Percentiles rank a stretch among this genome's conserved stretches.
Conservation (phyloP, 768 basidiomycete species). For the Leccinellum rugosiceps region DNA sequence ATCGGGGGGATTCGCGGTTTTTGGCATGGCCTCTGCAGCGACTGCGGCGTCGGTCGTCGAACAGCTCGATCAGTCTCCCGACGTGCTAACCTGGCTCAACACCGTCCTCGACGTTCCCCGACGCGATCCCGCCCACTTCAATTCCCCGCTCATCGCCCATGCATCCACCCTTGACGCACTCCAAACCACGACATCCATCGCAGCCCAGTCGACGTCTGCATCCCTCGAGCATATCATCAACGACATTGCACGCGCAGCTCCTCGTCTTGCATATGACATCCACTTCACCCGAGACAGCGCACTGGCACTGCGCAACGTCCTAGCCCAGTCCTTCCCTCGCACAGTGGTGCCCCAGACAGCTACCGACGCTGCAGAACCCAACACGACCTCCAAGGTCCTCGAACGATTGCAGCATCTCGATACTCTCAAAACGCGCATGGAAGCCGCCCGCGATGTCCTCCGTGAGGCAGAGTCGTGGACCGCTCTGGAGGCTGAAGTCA, state of each 20-base stretch:
- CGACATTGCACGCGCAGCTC: conserved; percentile 88
- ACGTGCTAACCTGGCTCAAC: conserved; percentile 72
- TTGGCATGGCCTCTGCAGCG: conserved; percentile 23
- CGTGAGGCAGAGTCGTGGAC: conserved; percentile 97
- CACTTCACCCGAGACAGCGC: conserved; percentile 97
- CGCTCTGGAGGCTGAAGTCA: conserved; percentile 90
- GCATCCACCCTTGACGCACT: conserved; percentile 75
- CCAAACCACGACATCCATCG: conserved; percentile 77
- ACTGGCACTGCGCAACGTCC: conserved; percentile 62
- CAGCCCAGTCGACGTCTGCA: conserved; percentile 84
- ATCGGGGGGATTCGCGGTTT: not conserved
- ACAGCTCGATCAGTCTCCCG: conserved; percentile 57
- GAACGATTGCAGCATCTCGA: conserved; percentile 81
- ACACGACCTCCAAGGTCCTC: conserved; percentile 62
- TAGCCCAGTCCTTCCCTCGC: conserved; percentile 49
- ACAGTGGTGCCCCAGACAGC: not conserved
- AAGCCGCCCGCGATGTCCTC: conserved; percentile 82
- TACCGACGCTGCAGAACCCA: conserved; percentile 12
- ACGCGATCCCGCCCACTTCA: conserved; percentile 37
- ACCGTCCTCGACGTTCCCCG: conserved; percentile 43
- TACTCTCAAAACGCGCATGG: conserved; percentile 81
- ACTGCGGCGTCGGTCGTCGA: conserved; percentile 43
- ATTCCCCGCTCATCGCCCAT: conserved; percentile 39
- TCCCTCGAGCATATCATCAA: conserved; percentile 86
- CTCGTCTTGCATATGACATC: conserved; percentile 90